A percentile compares a stretch with the other conserved stretches of the same genome.
phyloP scores from a whole-genome alignment of 176 grass and related monocot genomes.

The Ampelocalamus luodianensis region DNA sequence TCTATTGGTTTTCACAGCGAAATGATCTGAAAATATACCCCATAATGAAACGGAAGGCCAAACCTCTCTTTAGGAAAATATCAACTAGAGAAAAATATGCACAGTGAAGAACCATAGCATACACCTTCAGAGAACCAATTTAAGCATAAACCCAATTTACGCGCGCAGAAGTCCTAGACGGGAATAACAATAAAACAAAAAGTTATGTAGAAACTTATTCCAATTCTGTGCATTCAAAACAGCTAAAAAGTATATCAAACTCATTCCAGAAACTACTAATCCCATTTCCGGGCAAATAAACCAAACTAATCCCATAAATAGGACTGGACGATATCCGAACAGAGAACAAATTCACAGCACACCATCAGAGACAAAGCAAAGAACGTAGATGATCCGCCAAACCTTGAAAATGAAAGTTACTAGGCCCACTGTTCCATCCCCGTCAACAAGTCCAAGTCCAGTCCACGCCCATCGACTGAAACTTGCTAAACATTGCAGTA shows the following conservation, averaged over 20 bases:
- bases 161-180: neutral
- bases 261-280: neutral
- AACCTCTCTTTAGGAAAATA: neutral
- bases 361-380: neutral
- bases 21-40: neutral
- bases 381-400: conserved; percentile 23
- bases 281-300: neutral
- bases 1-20: conserved; percentile 13
- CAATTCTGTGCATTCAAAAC: neutral
- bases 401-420: neutral
- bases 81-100: neutral
- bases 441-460: neutral
- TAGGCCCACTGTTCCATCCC: neutral
- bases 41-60: neutral
- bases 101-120: neutral
- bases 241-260: neutral
- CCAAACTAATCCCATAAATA: neutral
- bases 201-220: neutral
- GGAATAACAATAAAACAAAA: neutral
- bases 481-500: neutral
- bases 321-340: neutral
- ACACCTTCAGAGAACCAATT: conserved; percentile 3
- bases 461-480: neutral
- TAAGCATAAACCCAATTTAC: neutral
- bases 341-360: conserved; percentile 33